Percentiles rank a stretch among this genome's conserved stretches.
Evolutionary conservation across 169 alveolate genomes (phyloP).

Genomic region (Eimeria falciformis): DNA sequence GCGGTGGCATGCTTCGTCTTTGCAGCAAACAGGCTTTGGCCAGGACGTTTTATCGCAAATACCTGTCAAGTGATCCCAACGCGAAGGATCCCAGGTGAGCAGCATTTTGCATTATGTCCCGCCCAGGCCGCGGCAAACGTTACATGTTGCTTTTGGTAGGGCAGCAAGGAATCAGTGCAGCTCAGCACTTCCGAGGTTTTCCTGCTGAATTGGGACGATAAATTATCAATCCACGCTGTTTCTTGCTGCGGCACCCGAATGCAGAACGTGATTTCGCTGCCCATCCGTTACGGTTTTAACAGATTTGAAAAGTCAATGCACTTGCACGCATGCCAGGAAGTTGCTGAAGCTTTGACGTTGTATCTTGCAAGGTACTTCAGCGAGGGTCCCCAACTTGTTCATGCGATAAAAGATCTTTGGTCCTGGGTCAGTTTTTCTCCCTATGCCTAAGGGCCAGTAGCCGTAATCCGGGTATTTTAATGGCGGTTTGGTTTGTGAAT

Average conservation of each 20-base stretch:
- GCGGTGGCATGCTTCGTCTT: slow-evolving; percentile 69
- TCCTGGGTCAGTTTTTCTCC: slow-evolving; percentile 62
- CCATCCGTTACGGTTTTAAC: not conserved
- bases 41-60: slow-evolving; percentile 48
- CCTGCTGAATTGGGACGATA: too few species aligned
- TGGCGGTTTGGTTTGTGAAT: too few species aligned
- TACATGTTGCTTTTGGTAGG: too few species aligned
- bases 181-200: too few species aligned
- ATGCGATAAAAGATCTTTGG: slow-evolving; percentile 71
- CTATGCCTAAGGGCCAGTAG: not conserved
- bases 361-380: slow-evolving; percentile 71
- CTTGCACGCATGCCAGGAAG: slow-evolving; percentile 71
- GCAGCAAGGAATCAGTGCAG: too few species aligned
- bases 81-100: slow-evolving; percentile 70
- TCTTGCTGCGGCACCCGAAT: too few species aligned
- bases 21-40: slow-evolving; percentile 60
- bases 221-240: too few species aligned
- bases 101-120: not conserved
- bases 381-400: slow-evolving; percentile 66
- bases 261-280: too few species aligned
- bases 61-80: slow-evolving; percentile 61
- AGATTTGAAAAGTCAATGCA: slow-evolving; percentile 69
- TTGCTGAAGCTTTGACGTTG: slow-evolving; percentile 73
- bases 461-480: too few species aligned
- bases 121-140: too few species aligned